These are phyloP conservation scores for Quercus gilva DNA, from an alignment of 306 rosid species.

Conservation along the genomic window DNA sequence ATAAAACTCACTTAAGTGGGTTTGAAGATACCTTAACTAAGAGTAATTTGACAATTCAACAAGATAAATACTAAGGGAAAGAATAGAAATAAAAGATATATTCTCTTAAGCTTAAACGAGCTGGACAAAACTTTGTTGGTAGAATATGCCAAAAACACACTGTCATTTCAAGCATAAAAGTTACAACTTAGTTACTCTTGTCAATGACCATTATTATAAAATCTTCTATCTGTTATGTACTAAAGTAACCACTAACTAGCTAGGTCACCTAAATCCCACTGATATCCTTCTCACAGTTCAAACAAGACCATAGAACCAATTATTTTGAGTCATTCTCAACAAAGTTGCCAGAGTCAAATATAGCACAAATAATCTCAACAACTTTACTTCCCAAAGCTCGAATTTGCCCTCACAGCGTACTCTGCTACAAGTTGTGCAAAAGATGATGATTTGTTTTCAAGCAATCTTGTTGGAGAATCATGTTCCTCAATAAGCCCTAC, in stretches of 20 bases:
- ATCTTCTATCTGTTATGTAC: too few relatives aligned
- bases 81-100: too few relatives aligned
- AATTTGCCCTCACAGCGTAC: constrained; percentile 61
- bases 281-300: not conserved
- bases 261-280: not conserved
- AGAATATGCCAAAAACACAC: too few relatives aligned
- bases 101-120: too few relatives aligned
- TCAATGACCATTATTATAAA: not conserved
- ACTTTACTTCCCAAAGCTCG: constrained; percentile 27
- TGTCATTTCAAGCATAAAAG: too few relatives aligned
- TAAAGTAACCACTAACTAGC: not conserved
- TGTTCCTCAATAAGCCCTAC: constrained; percentile 75
- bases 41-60: too few relatives aligned
- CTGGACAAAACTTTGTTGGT: too few relatives aligned
- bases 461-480: constrained; percentile 58
- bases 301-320: not conserved
- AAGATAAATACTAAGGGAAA: too few relatives aligned
- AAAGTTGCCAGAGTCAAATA: not conserved
- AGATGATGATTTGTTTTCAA: constrained; percentile 72
- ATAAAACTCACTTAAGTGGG: too few relatives aligned
- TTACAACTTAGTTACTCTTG: not conserved
- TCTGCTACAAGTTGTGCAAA: constrained; percentile 82
- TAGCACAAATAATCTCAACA: not conserved
- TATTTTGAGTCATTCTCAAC: constrained; percentile 21
- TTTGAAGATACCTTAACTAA: too few relatives aligned